These are phyloP conservation scores for Lupinus albus DNA, from an alignment of 306 rosid species.

Conservation along the genomic window DNA sequence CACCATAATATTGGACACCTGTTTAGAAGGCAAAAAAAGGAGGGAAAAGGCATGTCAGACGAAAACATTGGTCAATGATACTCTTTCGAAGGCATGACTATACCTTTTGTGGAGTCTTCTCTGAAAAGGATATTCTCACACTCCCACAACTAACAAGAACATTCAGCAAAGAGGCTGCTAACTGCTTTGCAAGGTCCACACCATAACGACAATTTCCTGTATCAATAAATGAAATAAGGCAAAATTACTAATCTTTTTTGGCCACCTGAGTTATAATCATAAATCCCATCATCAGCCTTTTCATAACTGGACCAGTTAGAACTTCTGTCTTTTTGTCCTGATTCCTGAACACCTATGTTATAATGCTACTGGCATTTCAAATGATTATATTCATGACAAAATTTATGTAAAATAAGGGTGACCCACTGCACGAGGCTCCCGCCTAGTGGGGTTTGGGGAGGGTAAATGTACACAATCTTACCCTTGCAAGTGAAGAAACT, in stretches of 20 bases:
- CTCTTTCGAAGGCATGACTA: slow-evolving; percentile 7
- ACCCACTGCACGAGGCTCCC: too few species aligned
- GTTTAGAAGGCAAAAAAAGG: slow-evolving; percentile 40
- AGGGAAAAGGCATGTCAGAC: slow-evolving; percentile 11
- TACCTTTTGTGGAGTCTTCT: slow-evolving; percentile 86
- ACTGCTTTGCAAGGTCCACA: slow-evolving; percentile 82
- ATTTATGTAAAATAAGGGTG: too few species aligned
- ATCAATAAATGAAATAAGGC: slow-evolving; percentile 37
- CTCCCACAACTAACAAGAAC: slow-evolving; percentile 85
- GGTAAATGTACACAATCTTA: too few species aligned
- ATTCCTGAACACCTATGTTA: neutral
- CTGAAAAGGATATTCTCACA: slow-evolving; percentile 89
- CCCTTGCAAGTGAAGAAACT: too few species aligned
- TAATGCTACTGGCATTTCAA: neutral
- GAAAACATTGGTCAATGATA: neutral
- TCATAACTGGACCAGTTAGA: slow-evolving; percentile 14
- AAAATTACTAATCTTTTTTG: neutral
- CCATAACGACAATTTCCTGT: slow-evolving; percentile 85
- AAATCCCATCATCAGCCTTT: neutral
- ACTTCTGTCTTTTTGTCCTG: neutral
- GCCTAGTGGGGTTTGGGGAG: too few species aligned
- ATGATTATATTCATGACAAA: slow-evolving; percentile 19
- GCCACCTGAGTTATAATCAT: neutral
- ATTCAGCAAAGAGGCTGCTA: slow-evolving; percentile 60
- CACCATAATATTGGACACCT: slow-evolving; percentile 63